Base-by-base conservation (phyloP, 2,329 filamentous ascomycete genomes). In the Colletotrichum euphorbiae region DNA sequence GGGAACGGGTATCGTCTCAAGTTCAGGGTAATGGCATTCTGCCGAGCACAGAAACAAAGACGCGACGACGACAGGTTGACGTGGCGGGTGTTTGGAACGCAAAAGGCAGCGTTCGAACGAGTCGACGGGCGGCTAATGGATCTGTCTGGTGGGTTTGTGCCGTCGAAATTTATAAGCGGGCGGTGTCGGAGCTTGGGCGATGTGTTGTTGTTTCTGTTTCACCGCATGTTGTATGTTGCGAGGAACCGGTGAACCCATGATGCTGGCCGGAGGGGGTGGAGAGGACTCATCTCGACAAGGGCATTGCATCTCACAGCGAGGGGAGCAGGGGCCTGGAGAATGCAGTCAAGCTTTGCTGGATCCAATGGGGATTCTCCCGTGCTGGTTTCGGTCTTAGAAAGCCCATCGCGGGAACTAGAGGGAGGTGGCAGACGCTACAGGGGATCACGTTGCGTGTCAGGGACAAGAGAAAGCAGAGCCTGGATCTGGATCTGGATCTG, bases 141-240 rank as follows among this genome's bases (percentile, higher is more conserved):
- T 24, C 4, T 24, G 5, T 24, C 3, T 24, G 24, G 4, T 24
- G 4, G 24, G 52, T 56, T 24, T 40, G 17, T 45, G n/a, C 17
- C 12, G 33, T 36, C 11, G 15, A 28, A 19, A 40, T 65, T 54
- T 28, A 19, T 54, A 40, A 66, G 62, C 62, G 52, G 61, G 31
- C 40, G 36, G 38, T 46, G 56, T 52, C 48, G 48, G 48, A 38
- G 40, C 48, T 62, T 21, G 28, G 48, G 57, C 38, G 31, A 21
- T 21, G 46, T 65, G 62, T 52, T 24, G 56, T 33, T 45, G 54
- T 42, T 54, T 28, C 48, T 54, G 62, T 66, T 66, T 66, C 62
- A 66, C 62, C 62, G 62, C 62, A 66, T 66, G 40, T 66, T 62
- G 24, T n/a, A 13, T 17, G 38, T 24, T 55, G 31, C 31, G 51